These are phyloP conservation scores for Dorcoceras hygrometricum DNA, from an alignment of 257 asterid species.

Conservation along the genomic window DNA sequence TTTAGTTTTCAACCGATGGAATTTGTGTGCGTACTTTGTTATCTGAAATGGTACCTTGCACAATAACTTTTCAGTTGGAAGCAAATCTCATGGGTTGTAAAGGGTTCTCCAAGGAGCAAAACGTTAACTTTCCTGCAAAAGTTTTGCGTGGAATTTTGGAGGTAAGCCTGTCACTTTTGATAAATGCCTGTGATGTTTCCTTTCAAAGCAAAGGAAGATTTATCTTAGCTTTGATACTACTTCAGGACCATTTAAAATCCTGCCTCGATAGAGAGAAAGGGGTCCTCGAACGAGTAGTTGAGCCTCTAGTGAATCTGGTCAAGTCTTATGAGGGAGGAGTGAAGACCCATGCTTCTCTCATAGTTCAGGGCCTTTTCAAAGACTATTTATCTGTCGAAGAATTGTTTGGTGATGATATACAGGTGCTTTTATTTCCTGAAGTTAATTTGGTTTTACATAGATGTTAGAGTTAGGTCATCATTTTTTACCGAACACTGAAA, in stretches of 20 bases:
- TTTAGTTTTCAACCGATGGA: neutral
- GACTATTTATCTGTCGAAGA: conserved; percentile 86
- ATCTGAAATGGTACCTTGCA: neutral
- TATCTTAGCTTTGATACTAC: conserved; percentile 13
- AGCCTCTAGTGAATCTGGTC: conserved; percentile 86
- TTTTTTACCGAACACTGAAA: neutral
- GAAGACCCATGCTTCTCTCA: conserved; percentile 92
- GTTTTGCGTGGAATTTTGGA: conserved; percentile 68
- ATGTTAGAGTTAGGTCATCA: neutral
- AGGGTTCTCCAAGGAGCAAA: conserved; percentile 54
- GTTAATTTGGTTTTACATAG: no score
- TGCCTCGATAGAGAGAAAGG: conserved; percentile 76
- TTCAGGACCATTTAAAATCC: conserved; percentile 67
- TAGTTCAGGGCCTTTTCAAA: conserved; percentile 84
- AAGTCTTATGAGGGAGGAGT: conserved; percentile 96
- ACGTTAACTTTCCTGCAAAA: conserved; percentile 88
- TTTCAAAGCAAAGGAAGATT: neutral
- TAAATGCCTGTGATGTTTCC: neutral
- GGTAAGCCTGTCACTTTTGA: conserved; percentile 44
- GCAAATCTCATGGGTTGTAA: conserved; percentile 66
- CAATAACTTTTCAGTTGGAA: conserved; percentile 57
- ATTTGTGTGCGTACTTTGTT: neutral
- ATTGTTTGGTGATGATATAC: conserved; percentile 85
- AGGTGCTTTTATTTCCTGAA: conserved; percentile 43
- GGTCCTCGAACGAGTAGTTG: conserved; percentile 87